Percentiles rank a stretch among this genome's conserved stretches.
Conservation (phyloP, 73 alveolate species). For the Paramecium octaurelia region DNA sequence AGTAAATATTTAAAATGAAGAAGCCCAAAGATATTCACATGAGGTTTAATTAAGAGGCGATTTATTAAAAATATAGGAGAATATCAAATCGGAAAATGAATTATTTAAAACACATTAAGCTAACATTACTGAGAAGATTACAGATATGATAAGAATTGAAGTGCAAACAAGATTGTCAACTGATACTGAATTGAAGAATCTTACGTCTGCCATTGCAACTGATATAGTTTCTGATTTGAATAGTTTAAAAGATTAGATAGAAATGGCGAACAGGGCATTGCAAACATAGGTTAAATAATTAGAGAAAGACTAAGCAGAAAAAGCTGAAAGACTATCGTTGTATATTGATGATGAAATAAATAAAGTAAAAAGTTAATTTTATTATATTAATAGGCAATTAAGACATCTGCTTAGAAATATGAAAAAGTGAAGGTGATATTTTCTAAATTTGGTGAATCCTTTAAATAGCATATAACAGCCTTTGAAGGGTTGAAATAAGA, state of each 20-base stretch:
- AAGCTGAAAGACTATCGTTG: constrained; percentile 8
- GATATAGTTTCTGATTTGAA: constrained; percentile 57
- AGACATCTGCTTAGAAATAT: constrained; percentile 28
- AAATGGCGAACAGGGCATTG: not conserved
- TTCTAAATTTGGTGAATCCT: constrained; percentile 45
- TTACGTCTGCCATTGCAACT: constrained; percentile 53
- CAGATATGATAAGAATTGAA: constrained; percentile 60
- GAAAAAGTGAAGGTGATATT: constrained; percentile 52
- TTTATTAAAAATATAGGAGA: constrained; percentile 47
- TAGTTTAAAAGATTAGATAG: constrained; percentile 45
- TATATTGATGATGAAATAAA: constrained; percentile 55
- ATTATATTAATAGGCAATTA: not conserved
- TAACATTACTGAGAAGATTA: constrained; percentile 48
- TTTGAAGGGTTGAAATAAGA: constrained; percentile 26
- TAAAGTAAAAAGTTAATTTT: not conserved
- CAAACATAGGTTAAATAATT: not conserved
- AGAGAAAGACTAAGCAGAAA: constrained; percentile 33
- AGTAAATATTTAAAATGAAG: constrained; percentile 45
- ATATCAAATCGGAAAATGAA: constrained; percentile 43
- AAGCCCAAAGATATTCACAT: constrained; percentile 37
- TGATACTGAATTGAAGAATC: constrained; percentile 49
- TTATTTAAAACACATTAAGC: constrained; percentile 34
- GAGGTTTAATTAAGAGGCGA: constrained; percentile 46
- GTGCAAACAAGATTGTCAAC: constrained; percentile 46
- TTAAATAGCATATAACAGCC: constrained; percentile 29